These are phyloP conservation scores for Rutstroemia sp. DNA, from an alignment of 2,329 filamentous ascomycete genomes.

Conservation along the genomic window DNA sequence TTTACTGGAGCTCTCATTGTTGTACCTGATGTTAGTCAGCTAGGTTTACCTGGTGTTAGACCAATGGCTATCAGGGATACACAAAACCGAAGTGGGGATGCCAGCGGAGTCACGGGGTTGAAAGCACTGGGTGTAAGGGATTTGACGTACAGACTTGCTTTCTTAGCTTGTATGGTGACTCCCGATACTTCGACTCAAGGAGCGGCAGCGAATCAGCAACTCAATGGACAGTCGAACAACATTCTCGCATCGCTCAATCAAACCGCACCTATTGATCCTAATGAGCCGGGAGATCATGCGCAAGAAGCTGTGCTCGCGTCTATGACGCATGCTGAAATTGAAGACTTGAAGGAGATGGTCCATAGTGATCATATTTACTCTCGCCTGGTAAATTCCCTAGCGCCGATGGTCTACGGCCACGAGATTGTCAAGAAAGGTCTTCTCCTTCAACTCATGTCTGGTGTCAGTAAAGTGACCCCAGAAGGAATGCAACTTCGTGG, in stretches of 20 bases:
- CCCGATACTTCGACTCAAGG: conserved; percentile 79
- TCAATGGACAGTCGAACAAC: conserved; percentile 70
- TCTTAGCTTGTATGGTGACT: conserved; percentile 92
- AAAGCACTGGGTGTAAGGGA: conserved; percentile 92
- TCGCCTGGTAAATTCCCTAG: conserved; percentile 84
- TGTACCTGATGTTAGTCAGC: conserved; percentile 91
- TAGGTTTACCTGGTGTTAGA: conserved; percentile 78
- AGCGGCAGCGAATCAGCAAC: conserved; percentile 59
- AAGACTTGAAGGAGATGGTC: conserved; percentile 87
- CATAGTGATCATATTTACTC: conserved; percentile 94
- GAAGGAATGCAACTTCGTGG: conserved; percentile 95
- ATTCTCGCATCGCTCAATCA: conserved; percentile 80
- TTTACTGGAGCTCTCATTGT: conserved; percentile 96
- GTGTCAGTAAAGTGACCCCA: conserved; percentile 82
- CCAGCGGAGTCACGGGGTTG: conserved; percentile 74
- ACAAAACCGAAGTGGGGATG: conserved; percentile 69
- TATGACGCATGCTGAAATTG: conserved; percentile 78
- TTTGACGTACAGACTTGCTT: conserved; percentile 91
- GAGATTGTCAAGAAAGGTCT: conserved; percentile 97
- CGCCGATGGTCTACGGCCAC: conserved; percentile 95
- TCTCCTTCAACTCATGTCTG: conserved; percentile 89
- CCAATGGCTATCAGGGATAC: conserved; percentile 82
- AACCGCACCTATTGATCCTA: conserved; percentile 56
- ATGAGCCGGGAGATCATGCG: conserved; percentile 71
- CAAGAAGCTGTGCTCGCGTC: conserved; percentile 83